Evolutionary conservation across 2,329 filamentous ascomycete species (phyloP).

Genomic region (Tolypocladium inflatum): DNA sequence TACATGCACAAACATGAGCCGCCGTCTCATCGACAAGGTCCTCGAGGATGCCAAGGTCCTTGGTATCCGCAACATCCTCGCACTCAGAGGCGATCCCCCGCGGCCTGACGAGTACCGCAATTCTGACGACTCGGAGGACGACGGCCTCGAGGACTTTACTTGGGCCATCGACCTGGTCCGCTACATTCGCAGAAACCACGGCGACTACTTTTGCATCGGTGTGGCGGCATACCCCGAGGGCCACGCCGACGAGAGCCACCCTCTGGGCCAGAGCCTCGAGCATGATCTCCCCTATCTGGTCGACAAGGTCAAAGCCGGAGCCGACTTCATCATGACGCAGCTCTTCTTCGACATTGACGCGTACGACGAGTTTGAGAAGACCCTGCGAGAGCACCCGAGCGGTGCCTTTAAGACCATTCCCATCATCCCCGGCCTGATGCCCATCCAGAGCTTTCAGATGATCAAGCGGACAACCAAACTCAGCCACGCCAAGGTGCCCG

Average conservation of each 20-base stretch:
- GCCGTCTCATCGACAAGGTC: conserved; percentile 74
- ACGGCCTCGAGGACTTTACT: conserved; percentile 67
- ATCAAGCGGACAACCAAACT: conserved; percentile 89
- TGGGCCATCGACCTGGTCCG: conserved; percentile 84
- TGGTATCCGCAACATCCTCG: conserved; percentile 89
- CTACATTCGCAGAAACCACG: conserved; percentile 79
- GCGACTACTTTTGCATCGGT: conserved; percentile 92
- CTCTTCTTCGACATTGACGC: conserved; percentile 87
- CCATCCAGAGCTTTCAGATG: conserved; percentile 95
- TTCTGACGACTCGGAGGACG: conserved; percentile 46
- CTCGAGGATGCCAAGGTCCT: conserved; percentile 83
- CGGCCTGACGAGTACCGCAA: conserved; percentile 76
- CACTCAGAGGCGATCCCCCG: conserved; percentile 83
- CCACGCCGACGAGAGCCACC: conserved; percentile 83
- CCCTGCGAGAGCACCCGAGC: conserved; percentile 69
- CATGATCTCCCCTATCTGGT: conserved; percentile 81
- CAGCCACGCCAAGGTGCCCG: conserved; percentile 77
- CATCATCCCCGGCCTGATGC: conserved; percentile 94
- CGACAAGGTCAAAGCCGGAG: conserved; percentile 84
- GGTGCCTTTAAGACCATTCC: conserved; percentile 78
- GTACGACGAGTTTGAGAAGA: conserved; percentile 71
- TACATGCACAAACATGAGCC: conserved; percentile 97
- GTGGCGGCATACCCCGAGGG: conserved; percentile 94
- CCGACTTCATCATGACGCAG: conserved; percentile 98
- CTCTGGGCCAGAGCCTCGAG: conserved; percentile 57